Evolutionary conservation across 352 stramenopile species (phyloP), one percentile per base, ranked within the genome.

Genomic region (Phytophthora rubi): DNA sequence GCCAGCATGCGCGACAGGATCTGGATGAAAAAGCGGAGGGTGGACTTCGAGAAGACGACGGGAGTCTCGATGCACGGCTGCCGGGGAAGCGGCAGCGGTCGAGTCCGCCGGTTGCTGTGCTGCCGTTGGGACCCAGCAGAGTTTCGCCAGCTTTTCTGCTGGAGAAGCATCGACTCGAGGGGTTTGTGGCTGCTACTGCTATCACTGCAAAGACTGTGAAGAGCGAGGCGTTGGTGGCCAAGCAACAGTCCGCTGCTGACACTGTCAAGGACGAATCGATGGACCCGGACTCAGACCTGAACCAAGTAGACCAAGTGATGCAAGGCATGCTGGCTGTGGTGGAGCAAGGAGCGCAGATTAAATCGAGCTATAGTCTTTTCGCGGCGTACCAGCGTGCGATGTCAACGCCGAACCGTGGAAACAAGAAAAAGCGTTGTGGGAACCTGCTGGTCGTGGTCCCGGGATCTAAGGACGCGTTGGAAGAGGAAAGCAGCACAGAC

Each of bases 11-110:
- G 6, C 63, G 75, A 35, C 71, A 77, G 3, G 77, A 76, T 18
- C 55, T 77, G 51, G 79, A 88, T 18, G 76, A 76, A 3, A 79
- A 76, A 32, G 42, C 47, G 9, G 62, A 74, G 9, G 62, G 55
- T 2, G 55, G 49, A 7, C 35, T 54, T 21, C 53, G 49, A 63
- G 55, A 74, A 44, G 72, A 68, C 16, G 75, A 77, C 44, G 63
- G 59, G 4, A 65, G 42, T 1, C 68, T 77, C 16, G 81, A 86
- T 16, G 47, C 73, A 1, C 70, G 71, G 13, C 26, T 77, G 6
- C 74, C 78, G 2, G 82, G 86, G 5, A 94, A 94, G 51, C 76
- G 86, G 2, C 86, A 92, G 57, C 79, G 86, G 4, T 89, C 86
- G 13, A 91, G 82, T 54, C 82, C 83, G 1, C 78, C 76, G 0